Percentiles rank a stretch among this genome's conserved stretches.
Conservation (phyloP, 805 yeast genomes). For the Huiozyma sinensis region DNA sequence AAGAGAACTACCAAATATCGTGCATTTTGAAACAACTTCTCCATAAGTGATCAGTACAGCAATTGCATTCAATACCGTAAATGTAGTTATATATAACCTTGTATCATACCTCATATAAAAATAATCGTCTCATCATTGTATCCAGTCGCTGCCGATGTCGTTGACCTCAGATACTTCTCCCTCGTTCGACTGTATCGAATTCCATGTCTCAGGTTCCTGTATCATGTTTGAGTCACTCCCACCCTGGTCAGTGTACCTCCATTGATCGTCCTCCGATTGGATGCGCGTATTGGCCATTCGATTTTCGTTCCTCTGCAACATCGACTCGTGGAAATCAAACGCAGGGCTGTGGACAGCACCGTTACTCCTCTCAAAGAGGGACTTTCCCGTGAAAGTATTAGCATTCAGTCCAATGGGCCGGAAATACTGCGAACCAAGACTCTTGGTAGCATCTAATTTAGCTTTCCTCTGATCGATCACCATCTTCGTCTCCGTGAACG, state of each 20-base stretch:
- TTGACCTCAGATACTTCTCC: background rate
- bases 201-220: background rate
- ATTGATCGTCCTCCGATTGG: background rate
- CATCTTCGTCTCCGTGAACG: background rate
- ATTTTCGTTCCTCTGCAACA: background rate
- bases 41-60: background rate
- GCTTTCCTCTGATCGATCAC: slow-evolving; percentile 14
- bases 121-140: background rate
- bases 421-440: slow-evolving; percentile 38
- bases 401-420: slow-evolving; percentile 44
- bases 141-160: background rate
- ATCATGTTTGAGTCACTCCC: background rate
- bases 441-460: slow-evolving; percentile 13
- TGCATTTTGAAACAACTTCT: slow-evolving; percentile 9
- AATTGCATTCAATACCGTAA: background rate
- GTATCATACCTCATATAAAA: background rate
- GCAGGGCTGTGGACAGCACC: background rate
- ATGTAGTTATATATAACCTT: background rate
- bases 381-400: no score
- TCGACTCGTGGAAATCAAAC: slow-evolving; percentile 1
- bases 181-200: background rate
- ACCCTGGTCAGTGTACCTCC: background rate
- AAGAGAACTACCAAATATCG: slow-evolving; percentile 17
- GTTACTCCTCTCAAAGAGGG: no score
- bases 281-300: background rate